Evolutionary conservation across 192 early-diverging fungal species (phyloP).

Genomic region (Rhizoclosmatium sp.): DNA sequence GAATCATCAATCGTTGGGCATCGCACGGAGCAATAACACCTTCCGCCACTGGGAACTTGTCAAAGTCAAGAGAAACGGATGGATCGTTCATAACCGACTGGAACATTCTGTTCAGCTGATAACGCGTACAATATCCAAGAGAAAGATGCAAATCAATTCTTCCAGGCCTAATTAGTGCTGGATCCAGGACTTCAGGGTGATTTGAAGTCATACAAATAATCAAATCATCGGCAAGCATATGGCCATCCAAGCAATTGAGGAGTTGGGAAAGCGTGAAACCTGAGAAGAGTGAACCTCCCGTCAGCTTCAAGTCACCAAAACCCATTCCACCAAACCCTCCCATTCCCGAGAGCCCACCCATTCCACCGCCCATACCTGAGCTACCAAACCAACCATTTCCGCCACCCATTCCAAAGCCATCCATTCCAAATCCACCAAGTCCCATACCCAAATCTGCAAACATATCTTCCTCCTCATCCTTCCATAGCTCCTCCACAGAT

Average conservation of each 20-base stretch:
- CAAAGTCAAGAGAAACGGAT: slow-evolving; percentile 38
- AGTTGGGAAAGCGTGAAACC: slow-evolving; percentile 56
- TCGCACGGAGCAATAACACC: slow-evolving; percentile 68
- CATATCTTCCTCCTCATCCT: slow-evolving; percentile 10
- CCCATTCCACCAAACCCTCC: slow-evolving; percentile 1
- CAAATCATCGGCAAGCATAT: slow-evolving; percentile 62
- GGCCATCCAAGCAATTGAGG: slow-evolving; percentile 66
- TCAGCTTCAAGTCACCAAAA: slow-evolving; percentile 36
- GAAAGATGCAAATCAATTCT: slow-evolving; percentile 71
- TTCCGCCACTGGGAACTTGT: slow-evolving; percentile 51
- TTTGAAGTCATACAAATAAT: slow-evolving; percentile 75
- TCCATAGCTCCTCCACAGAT: background rate
- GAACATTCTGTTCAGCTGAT: slow-evolving; percentile 67
- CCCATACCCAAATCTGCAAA: background rate
- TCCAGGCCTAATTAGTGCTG: slow-evolving; percentile 68
- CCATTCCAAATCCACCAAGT: background rate
- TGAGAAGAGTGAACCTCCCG: slow-evolving; percentile 31
- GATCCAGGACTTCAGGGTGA: slow-evolving; percentile 67
- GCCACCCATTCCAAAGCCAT: background rate
- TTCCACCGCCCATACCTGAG: background rate
- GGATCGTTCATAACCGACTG: slow-evolving; percentile 50
- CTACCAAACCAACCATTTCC: background rate
- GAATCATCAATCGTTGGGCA: slow-evolving; percentile 66
- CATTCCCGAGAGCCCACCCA: background rate
- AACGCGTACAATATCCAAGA: slow-evolving; percentile 66